Base-by-base conservation (phyloP, 371 early-diverging fungal species). In the Actinomucor elegans region DNA sequence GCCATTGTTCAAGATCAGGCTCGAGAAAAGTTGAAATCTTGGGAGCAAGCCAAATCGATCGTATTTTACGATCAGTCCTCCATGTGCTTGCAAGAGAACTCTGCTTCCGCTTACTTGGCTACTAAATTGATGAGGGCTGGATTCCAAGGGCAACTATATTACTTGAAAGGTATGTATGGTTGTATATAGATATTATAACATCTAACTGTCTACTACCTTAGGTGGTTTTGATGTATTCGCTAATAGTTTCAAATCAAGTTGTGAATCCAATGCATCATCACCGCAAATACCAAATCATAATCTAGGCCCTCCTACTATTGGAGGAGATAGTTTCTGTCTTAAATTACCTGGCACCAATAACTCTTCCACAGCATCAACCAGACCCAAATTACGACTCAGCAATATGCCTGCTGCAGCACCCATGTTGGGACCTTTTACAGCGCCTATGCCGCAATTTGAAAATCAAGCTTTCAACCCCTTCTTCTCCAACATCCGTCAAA, bases 51-150 rank as follows among this genome's bases (percentile, higher is more conserved):
- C 17, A 61, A 70, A 17, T 55, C 71, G 36, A 81, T 86, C 37
- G 69, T 86, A 11, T 50, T 86, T 23, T 83, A 82, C 55, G 86
- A 84, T 55, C 80, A 78, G 29, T 49, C 64, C 14, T 77, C 80
- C 0, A 43, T 66, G 8, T 24, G 44, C 12, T 61, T 81, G 9
- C 67, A 62, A 23, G 73, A 74, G 43, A 74, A 74, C 21, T 60
- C 69, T 28, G 75, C 83, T 0, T 62, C 71, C 32, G 59, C 69
- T 31, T 76, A 69, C 40, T 58, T 85, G 3, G 66, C 65, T 33
- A 45, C 56, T n/a, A 73, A 73, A 55, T 55, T 73, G 34, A 35
- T 47, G 26, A 56, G 57, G 47, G 59, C 67, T 40, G 65, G 63
- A 24, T 73, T 59, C 45, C 58, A 61, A 23, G 79, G 80, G 14